Base-by-base conservation (phyloP, 768 basidiomycete species). In the Boletales sp. region DNA sequence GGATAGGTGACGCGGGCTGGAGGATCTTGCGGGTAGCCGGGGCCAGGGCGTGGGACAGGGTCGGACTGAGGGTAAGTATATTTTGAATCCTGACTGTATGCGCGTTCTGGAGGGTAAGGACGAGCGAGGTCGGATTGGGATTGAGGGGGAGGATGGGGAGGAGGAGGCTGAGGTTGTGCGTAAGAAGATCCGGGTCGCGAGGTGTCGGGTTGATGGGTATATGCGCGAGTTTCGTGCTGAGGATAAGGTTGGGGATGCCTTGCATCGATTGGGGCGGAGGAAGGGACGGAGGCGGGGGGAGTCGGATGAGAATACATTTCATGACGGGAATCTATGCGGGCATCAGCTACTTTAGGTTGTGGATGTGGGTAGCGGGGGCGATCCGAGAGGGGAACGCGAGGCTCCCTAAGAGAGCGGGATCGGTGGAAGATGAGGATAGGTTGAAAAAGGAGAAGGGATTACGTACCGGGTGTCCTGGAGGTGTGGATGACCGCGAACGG, bases 311-410 rank as follows among this genome's bases (percentile, higher is more conserved):
- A 2, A 21, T 60, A 65, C 42, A 65, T 47, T 15, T 63, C 63
- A 13, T 63, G 60, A 44, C 63, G 63, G 21, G 59, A 54, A 36
- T 65, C 64, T 47, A 64, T 42, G 44, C 61, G 63, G 3, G 54
- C 31, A 41, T 65, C 64, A 8, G 53, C 31, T 9, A 49, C 41
- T 34, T 61, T 62, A 12, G 56, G 43, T 8, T 66, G 64, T 1
- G 44, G 0, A 12, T 53, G 51, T 19, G 64, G 5, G 48, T 61
- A 57, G 8, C 64, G 59, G 35, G 54, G 30, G 17, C 64, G 62
- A 51, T 62, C 63, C 48, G 49, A 33, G 38, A 55, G 48, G 41
- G 51, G 41, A 43, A 63, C 46, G 18, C 63, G 64, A 19, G 63
- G 48, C 43, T 63, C 57, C 3, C 62, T 65, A 53, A 32, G 52